Conservation (phyloP, 176 grass and related monocot genomes). For the Ensete ventricosum region DNA sequence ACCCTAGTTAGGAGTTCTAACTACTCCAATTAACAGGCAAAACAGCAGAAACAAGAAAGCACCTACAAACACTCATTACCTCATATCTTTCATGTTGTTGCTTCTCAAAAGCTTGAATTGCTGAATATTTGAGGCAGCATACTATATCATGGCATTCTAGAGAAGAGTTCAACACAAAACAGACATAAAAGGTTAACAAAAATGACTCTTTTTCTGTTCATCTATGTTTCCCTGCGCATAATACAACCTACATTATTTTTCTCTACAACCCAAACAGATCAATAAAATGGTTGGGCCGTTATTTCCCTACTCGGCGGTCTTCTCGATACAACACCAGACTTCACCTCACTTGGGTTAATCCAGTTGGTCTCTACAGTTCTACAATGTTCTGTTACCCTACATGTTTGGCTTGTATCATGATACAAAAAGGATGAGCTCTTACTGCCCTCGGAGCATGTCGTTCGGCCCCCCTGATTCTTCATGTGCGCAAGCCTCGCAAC, state of each 20-base stretch:
- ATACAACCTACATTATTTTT: constrained; percentile 6
- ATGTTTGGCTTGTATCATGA: not conserved
- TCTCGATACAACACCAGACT: constrained; percentile 13
- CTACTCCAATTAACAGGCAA: too few species aligned
- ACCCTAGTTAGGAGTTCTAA: too few species aligned
- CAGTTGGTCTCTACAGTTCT: not conserved
- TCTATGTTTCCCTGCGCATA: not conserved
- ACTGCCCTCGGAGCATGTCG: not conserved
- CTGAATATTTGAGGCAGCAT: too few species aligned
- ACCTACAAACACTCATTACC: too few species aligned
- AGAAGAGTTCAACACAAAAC: too few species aligned
- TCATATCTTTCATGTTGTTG: too few species aligned
- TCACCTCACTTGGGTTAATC: not conserved
- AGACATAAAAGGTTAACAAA: too few species aligned
- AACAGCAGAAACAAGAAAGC: too few species aligned
- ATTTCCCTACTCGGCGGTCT: constrained; percentile 2
- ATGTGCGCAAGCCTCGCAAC: not conserved
- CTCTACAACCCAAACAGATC: constrained; percentile 12
- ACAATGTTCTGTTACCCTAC: constrained; percentile 1
- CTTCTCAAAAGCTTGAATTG: too few species aligned
- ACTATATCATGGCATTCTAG: too few species aligned
- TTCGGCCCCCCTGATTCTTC: not conserved
- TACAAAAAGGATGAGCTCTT: not conserved
- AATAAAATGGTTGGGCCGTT: constrained; percentile 19
- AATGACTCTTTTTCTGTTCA: not conserved